Base-by-base conservation (phyloP, 2,329 filamentous ascomycete species). In the Fusarium torulosum region DNA sequence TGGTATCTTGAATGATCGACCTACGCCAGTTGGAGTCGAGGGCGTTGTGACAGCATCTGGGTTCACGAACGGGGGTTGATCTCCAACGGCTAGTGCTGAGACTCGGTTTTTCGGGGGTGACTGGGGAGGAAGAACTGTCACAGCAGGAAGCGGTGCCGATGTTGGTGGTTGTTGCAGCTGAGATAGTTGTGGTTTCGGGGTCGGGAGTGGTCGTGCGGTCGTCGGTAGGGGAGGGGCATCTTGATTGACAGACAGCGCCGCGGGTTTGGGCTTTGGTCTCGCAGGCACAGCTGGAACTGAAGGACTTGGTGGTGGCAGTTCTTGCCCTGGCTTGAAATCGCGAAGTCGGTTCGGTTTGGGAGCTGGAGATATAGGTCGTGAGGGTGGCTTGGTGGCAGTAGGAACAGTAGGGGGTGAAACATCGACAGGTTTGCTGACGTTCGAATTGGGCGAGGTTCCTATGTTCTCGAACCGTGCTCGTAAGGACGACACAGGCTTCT, bases 401-500 rank as follows among this genome's bases (percentile, higher is more conserved):
- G 72, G 59, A 41, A 69, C 43, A 15, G 74, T 67, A 53, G 72
- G 40, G 35, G 70, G 53, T 21, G 71, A 66, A 51, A 60, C 25
- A 53, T 73, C 67, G 53, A 50, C 43, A 50, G 66, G 56, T 56
- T 70, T 73, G 47, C 55, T 71, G 67, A 51, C 63, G 61, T 40
- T 72, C 27, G 41, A 47, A 53, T 54, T 66, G 49, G 55, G 50
- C 63, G 63, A 66, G 52, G 66, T 61, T 63, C 73, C 75, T 71
- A 95, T 88, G 75, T 90, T 93, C 82, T 96, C 92, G 77, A 95
- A 96, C 72, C 91, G 90, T 66, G 91, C 92, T 64, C 90, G 86
- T 63, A 96, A 83, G 51, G 92, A 94, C 51, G 92, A 96, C 50
- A 96, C 92, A 25, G 93, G 91, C 81, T 90, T 92, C 91, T 93